Evolutionary conservation across 2,329 filamentous ascomycete species (phyloP).

Genomic region (Emergomyces pasteurianus): DNA sequence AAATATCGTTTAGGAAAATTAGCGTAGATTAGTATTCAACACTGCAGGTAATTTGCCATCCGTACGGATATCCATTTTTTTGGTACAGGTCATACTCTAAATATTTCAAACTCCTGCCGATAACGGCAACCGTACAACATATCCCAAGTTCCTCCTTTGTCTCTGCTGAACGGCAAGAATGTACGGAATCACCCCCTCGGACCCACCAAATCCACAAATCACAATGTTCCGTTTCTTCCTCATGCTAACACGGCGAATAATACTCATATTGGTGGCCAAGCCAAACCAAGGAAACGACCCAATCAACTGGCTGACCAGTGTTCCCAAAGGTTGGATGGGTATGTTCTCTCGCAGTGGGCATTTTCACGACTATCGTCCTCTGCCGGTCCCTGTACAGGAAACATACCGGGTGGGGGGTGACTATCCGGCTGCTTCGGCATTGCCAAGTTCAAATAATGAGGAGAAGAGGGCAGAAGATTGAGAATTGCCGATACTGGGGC

Average conservation of each 20-base stretch:
- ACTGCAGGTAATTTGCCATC: too few species aligned
- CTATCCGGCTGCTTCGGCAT: not conserved
- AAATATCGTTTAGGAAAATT: too few species aligned
- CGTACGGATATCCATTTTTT: too few species aligned
- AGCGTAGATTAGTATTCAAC: too few species aligned
- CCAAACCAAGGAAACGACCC: not conserved
- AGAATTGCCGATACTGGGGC: not conserved
- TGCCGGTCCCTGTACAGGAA: not conserved
- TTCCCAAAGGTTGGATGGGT: too few species aligned
- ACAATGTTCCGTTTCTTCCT: not conserved
- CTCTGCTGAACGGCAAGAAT: too few species aligned
- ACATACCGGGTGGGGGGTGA: not conserved
- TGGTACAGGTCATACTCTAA: too few species aligned
- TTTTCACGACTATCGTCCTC: not conserved
- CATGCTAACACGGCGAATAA: not conserved
- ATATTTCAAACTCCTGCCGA: too few species aligned
- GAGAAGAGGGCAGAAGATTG: not conserved
- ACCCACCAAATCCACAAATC: not conserved
- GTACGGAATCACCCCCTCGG: too few species aligned
- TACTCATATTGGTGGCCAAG: not conserved
- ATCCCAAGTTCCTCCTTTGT: too few species aligned
- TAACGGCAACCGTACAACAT: too few species aligned
- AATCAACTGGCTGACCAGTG: not conserved
- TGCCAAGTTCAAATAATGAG: not conserved
- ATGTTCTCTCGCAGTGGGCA: not conserved